Evolutionary conservation across 139 green algal species (phyloP).

Genomic region (Chlorella sp.): DNA sequence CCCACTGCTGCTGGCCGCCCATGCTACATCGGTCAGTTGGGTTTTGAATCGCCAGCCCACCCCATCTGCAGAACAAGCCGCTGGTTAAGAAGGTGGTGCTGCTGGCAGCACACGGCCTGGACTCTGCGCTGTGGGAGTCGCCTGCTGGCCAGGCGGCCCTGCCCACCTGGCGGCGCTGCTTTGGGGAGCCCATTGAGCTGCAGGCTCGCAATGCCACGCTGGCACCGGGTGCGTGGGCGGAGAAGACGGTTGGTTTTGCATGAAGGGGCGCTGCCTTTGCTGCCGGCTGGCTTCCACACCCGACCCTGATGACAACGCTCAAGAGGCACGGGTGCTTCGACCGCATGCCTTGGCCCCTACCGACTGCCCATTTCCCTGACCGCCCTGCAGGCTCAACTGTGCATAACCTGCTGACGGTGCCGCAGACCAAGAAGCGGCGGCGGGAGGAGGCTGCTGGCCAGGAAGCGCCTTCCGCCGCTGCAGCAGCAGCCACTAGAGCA

Average conservation of each 20-base stretch:
- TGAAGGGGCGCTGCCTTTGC: no score
- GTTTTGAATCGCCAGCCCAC: neutral
- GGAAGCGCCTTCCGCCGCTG: neutral
- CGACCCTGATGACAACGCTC: no score
- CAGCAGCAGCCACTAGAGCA: neutral
- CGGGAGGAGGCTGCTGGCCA: constrained; percentile 26
- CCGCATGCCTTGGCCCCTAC: no score
- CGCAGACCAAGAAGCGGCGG: constrained; percentile 56
- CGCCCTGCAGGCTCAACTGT: constrained; percentile 50
- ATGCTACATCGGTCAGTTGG: no score
- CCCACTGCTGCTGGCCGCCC: no score
- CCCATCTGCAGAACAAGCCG: constrained; percentile 28
- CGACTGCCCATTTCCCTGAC: no score
- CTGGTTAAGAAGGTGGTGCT: constrained; percentile 52
- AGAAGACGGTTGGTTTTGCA: no score
- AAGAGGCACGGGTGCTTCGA: no score
- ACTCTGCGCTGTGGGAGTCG: constrained; percentile 28
- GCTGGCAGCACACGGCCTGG: constrained; percentile 64
- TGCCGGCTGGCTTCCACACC: no score
- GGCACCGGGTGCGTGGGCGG: neutral
- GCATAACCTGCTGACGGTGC: constrained; percentile 56
- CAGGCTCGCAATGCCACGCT: constrained; percentile 26
- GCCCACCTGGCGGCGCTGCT: neutral
- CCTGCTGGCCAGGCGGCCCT: neutral
- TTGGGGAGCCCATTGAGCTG: constrained; percentile 20